Percentiles rank a stretch among this genome's conserved stretches.
Evolutionary conservation across 805 yeast species (phyloP).

Genomic region (Zygosaccharomyces kombuchaensis): DNA sequence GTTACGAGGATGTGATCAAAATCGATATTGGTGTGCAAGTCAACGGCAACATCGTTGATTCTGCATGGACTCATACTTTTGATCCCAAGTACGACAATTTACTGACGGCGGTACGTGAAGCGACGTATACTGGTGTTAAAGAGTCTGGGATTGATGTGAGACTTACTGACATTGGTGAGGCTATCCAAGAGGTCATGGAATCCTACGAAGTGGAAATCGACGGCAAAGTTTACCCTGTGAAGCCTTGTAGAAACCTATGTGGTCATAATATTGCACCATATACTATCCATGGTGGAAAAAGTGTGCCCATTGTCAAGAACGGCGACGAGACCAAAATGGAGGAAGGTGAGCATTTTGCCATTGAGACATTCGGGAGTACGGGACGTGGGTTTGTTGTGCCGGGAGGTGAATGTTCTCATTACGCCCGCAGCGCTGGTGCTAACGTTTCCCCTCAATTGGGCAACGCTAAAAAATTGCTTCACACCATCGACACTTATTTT

Average conservation of each 20-base stretch:
- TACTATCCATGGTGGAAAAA: slow-evolving; percentile 88
- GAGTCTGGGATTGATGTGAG: slow-evolving; percentile 97
- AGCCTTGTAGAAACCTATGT: slow-evolving; percentile 84
- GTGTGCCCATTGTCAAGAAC: slow-evolving; percentile 92
- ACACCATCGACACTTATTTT: slow-evolving; percentile 71
- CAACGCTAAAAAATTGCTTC: slow-evolving; percentile 64
- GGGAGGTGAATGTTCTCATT: slow-evolving; percentile 93
- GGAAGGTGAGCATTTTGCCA: slow-evolving; percentile 97
- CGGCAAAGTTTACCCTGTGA: slow-evolving; percentile 80
- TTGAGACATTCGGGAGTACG: slow-evolving; percentile 96
- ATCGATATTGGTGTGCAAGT: slow-evolving; percentile 96
- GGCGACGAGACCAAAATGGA: slow-evolving; percentile 97
- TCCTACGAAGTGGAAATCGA: slow-evolving; percentile 87
- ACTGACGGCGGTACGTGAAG: slow-evolving; percentile 81
- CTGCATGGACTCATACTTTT: slow-evolving; percentile 90
- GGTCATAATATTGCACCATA: slow-evolving; percentile 90
- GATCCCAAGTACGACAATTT: slow-evolving; percentile 77
- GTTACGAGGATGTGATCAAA: slow-evolving; percentile 90
- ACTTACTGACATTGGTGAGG: slow-evolving; percentile 90
- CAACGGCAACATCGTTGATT: slow-evolving; percentile 89
- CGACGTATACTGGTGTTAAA: slow-evolving; percentile 88
- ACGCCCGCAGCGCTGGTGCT: slow-evolving; percentile 55
- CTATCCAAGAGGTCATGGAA: slow-evolving; percentile 96
- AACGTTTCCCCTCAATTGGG: slow-evolving; percentile 41
- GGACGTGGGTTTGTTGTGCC: slow-evolving; percentile 86